Base-by-base conservation (phyloP, 2,329 filamentous ascomycete species). In the Alternaria novae-zelandiae region DNA sequence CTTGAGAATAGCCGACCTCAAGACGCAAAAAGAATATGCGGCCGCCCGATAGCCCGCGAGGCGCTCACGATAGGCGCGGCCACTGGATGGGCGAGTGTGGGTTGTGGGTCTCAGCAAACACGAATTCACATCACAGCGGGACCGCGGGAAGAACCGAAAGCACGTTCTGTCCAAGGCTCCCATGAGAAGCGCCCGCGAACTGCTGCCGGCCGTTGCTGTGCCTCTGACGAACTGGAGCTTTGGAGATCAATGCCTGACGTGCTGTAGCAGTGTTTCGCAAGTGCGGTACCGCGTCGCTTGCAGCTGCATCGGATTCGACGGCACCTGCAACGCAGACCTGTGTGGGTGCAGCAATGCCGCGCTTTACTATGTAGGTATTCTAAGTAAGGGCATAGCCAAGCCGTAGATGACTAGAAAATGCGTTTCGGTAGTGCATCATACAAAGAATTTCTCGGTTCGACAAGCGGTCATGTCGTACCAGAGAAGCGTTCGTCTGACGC, bases 111-210 rank as follows among this genome's bases (percentile, higher is more conserved):
- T 68, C 68, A 68, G 53, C 58, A 55, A 54, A 41, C 54, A 54
- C 61, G 57, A 63, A 63, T 46, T 55, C 57, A 59, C 17, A 53
- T 36, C 30, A 53, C 49, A 41, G 49, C 49, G 49, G 49, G 49
- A 53, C 49, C 28, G 63, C 65, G 65, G 65, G 64, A 65, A 65
- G 57, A 58, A 58, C 65, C 63, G 59, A 66, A 41, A 54, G 58
- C 61, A 64, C 61, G 59, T 67, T 63, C 49, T 54, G 46, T 43
- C 50, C 54, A 66, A 60, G 67, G 59, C 65, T 53, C 55, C 43
- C 59, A 41, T 44, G 51, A 55, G 59, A 71, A 71, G 68, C 68
- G 70, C 70, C 67, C 64, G 58, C 55, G 56, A 62, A 59, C 63
- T 53, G 54, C 59, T 67, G 65, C 62, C 50, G 62, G 46, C 62